Evolutionary conservation across 73 alveolate species (phyloP), one percentile per base, ranked within the genome.

Genomic region (Urostyla sp.): DNA sequence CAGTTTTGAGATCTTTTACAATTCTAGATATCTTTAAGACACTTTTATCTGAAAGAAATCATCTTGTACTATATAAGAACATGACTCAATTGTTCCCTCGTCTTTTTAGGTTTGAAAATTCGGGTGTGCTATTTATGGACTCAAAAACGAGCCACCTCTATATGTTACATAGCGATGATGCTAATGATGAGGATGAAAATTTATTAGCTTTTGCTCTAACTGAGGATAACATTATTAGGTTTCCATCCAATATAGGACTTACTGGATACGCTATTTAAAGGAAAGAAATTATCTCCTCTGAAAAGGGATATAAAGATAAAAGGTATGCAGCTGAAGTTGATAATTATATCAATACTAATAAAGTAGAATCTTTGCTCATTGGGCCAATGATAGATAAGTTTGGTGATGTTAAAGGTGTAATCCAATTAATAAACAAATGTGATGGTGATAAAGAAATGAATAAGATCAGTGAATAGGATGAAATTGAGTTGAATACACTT

Each of bases 241-340:
- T 26, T 44, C 90, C 90, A n/a, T 63, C 28, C 34, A 80, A 66
- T 35, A 80, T 80, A 4, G 90, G 90, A n/a, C 27, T 80, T 20
- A 80, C 90, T 30, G 90, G 90, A 15, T n/a, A 16, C 13, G 53
- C 69, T 4, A 49, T 56, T 24, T 26, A 32, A 24, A 26, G 52
- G 21, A 23, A 50, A 23, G 84, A 66, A 16, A 50, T 80, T 21
- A 3, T 80, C 10, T 51, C 46, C n/a, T 28, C 84, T 5, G 18
- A 63, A 6, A 30, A 30, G 27, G 90, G 90, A 6, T 40, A 7
- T 32, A 46, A 28, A 23, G 90, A 80, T 50, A 27, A 76, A 28
- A 11, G 66, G 16, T 80, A 63, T 46, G 80, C 90, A 1, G 57
- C 90, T 18, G 90, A 80, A 46, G 90, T 80, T 7, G 90, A 80